These are phyloP conservation scores for Kluyveromyces wickerhamii DNA, from an alignment of 805 yeast species.

Conservation along the genomic window DNA sequence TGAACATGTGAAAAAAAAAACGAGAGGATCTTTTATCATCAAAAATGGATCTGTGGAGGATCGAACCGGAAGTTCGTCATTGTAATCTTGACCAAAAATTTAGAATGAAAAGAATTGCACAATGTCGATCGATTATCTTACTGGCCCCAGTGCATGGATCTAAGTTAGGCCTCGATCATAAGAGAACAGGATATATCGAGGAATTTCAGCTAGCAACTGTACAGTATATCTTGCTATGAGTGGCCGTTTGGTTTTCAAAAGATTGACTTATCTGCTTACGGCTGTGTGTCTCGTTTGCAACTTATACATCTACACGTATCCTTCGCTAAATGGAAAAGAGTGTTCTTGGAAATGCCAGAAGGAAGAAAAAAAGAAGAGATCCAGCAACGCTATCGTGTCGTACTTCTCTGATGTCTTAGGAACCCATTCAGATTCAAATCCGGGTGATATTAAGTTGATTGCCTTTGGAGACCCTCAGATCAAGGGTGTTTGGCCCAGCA, in stretches of 20 bases:
- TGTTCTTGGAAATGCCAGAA: constrained; percentile 52
- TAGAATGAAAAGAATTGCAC: too few relatives aligned
- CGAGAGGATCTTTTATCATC: too few relatives aligned
- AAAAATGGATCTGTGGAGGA: neutral
- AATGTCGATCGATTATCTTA: too few relatives aligned
- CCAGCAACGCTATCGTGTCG: constrained; percentile 18
- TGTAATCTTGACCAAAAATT: too few relatives aligned
- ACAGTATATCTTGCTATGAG: too few relatives aligned
- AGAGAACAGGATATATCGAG: too few relatives aligned
- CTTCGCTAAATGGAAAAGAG: constrained; percentile 44
- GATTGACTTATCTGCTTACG: constrained; percentile 19
- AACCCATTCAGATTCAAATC: constrained; percentile 1
- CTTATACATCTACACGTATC: constrained; percentile 66
- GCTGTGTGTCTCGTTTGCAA: constrained; percentile 42
- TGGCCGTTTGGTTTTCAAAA: constrained; percentile 15
- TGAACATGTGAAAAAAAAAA: too few relatives aligned
- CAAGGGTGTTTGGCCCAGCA: constrained; percentile 72
- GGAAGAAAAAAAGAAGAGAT: constrained; percentile 6
- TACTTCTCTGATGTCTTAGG: constrained; percentile 7
- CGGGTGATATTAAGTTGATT: constrained; percentile 52
- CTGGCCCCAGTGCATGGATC: too few relatives aligned
- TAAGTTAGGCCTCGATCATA: too few relatives aligned
- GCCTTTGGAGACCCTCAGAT: constrained; percentile 97
- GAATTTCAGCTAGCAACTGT: too few relatives aligned
- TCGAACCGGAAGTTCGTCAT: too few relatives aligned